Evolutionary conservation across 2,329 filamentous ascomycete species (phyloP), one percentile per base, ranked within the genome.

Genomic region (Chaetomium strumarium): DNA sequence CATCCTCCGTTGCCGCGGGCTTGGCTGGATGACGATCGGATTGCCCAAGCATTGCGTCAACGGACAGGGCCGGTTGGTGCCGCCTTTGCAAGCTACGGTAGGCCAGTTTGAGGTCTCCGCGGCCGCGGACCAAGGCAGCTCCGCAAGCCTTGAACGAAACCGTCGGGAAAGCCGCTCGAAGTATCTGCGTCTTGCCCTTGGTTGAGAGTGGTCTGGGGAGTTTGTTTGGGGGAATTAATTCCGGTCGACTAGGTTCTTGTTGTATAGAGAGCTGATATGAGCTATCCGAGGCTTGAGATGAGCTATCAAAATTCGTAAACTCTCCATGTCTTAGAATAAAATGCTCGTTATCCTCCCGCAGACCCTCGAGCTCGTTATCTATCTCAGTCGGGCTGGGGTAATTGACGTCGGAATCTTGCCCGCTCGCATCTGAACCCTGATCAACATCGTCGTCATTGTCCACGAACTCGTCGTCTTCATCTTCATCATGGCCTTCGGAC

Each of bases 151-250:
- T 70, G 62, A 9, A 67, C 70, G 7, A 34, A 34, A 10, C 33
- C 13, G 63, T 60, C 2, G 76, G 76, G 40, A 77, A 80, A 0
- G 75, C 74, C 14, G 64, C 60, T 40, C 66, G 69, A 2, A 77
- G 59, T n/a, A 68, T 65, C 4, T 63, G 61, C 19, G 68, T 62
- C 30, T 67, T 68, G 33, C 74, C 24, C 24, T 24, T 24, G 24
- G 4, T 7, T 24, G 24, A 24, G 24, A 24, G 24, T 7, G 4
- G 24, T 7, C 24, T 24, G 24, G 24, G 7, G 4, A 7, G 24
- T 24, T 24, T 24, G 24, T 24, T 24, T 24, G 24, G 4, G 24
- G 24, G 24, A 4, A 24, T 24, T 24, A 7, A 24, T 24, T 7
- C 24, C 24, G 24, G 24, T 24, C 24, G 24, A 24, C 24, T 24